phyloP scores from a whole-genome alignment of 2,329 filamentous ascomycete species.

The Stachybotrys echinatus region DNA sequence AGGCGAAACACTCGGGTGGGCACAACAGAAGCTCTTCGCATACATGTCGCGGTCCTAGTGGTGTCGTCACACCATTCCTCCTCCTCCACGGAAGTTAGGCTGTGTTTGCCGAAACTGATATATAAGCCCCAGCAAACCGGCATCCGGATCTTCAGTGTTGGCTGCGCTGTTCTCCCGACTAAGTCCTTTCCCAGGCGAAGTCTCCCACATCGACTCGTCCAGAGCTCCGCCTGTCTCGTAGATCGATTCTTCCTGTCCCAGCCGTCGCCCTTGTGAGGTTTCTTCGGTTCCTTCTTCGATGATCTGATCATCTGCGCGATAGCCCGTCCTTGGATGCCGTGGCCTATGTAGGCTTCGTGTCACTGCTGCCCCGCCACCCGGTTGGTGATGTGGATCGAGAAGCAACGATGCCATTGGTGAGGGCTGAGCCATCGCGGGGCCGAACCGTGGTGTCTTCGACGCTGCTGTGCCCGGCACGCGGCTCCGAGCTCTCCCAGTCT shows the following conservation, averaged over 20 bases:
- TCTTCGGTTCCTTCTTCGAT: constrained; percentile 53
- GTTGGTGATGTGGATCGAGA: constrained; percentile 72
- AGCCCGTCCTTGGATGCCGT: constrained; percentile 38
- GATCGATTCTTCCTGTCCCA: constrained; percentile 48
- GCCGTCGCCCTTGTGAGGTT: constrained; percentile 26
- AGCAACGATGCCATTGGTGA: constrained; percentile 70
- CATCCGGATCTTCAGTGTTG: constrained; percentile 40
- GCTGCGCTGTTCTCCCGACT: constrained; percentile 47
- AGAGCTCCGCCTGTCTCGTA: constrained; percentile 46
- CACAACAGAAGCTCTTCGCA: no score
- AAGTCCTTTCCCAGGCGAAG: constrained; percentile 44
- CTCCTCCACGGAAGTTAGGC: constrained; percentile 37
- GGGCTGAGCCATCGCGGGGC: constrained; percentile 40
- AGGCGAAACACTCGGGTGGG: no score
- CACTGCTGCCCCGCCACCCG: constrained; percentile 41
- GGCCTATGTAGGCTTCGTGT: constrained; percentile 41
- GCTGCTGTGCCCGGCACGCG: constrained; percentile 25
- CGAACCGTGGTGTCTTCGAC: constrained; percentile 19
- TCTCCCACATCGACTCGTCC: constrained; percentile 57
- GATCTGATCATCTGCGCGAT: constrained; percentile 43
- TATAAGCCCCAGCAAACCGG: constrained; percentile 52
- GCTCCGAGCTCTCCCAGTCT: constrained; percentile 37
- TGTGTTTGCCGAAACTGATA: constrained; percentile 55
- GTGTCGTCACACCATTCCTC: neutral
- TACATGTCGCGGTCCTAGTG: neutral